Evolutionary conservation across 139 green algal species (phyloP).

Genomic region (Spirogloea muscicola): DNA sequence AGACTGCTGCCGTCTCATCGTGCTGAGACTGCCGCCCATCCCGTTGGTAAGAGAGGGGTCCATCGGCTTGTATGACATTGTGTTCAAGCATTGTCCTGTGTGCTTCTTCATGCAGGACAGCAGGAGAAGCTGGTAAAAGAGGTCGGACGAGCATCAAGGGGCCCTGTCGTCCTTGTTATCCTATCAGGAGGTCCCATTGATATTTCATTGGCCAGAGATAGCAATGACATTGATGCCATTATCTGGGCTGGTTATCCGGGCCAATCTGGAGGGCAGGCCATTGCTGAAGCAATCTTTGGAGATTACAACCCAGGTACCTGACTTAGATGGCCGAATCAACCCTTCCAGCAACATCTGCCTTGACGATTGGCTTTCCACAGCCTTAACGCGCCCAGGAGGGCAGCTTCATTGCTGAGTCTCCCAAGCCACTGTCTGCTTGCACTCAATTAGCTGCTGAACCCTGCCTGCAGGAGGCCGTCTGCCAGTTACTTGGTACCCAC

Average conservation of each 20-base stretch:
- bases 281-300: conserved; percentile 26
- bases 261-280: conserved; percentile 6
- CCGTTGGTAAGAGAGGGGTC: too few relatives aligned
- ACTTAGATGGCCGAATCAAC: neutral
- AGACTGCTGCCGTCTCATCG: too few relatives aligned
- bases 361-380: too few relatives aligned
- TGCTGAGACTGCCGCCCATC: too few relatives aligned
- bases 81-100: too few relatives aligned
- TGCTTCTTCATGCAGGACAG: too few relatives aligned
- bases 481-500: conserved; percentile 19
- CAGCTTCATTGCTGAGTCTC: too few relatives aligned
- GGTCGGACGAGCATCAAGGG: neutral
- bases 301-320: conserved; percentile 18
- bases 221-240: conserved; percentile 9
- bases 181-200: conserved; percentile 21
- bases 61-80: too few relatives aligned
- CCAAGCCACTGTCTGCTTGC: too few relatives aligned
- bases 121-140: conserved; percentile 14
- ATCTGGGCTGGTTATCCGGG: conserved; percentile 32
- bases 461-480: conserved; percentile 18
- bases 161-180: conserved; percentile 11
- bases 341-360: neutral
- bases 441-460: too few relatives aligned
- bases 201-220: neutral
- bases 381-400: too few relatives aligned